Percentiles rank a stretch among this genome's conserved stretches.
Conservation (phyloP, 2,329 filamentous ascomycete genomes). For the Aspergillus hiratsukae region DNA sequence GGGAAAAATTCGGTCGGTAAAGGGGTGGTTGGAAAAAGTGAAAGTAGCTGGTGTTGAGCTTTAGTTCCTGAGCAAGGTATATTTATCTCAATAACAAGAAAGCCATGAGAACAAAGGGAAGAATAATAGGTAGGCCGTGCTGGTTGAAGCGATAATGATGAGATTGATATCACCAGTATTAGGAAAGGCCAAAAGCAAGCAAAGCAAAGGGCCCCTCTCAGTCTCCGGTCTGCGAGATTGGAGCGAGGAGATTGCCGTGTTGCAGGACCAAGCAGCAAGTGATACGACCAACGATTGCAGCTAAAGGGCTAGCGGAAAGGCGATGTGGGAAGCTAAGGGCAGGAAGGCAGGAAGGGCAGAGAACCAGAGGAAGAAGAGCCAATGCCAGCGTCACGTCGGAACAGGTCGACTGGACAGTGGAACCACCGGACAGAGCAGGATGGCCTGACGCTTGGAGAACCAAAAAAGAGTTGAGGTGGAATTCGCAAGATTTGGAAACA, state of each 20-base stretch:
- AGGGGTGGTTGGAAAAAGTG: background rate
- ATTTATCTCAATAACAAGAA: background rate
- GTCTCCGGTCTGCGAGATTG: slow-evolving; percentile 13
- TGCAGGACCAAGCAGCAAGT: slow-evolving; percentile 16
- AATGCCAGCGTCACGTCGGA: slow-evolving; percentile 27
- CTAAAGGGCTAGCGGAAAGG: slow-evolving; percentile 11
- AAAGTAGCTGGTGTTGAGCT: background rate
- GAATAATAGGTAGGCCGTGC: slow-evolving; percentile 11
- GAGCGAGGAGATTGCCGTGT: slow-evolving; percentile 17
- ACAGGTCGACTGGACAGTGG: slow-evolving; percentile 20
- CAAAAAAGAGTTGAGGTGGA: background rate
- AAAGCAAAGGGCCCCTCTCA: slow-evolving; percentile 12
- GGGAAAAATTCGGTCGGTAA: background rate
- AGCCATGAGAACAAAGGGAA: slow-evolving; percentile 8
- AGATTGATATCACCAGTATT: slow-evolving; percentile 14
- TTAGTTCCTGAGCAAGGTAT: background rate
- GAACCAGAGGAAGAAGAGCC: slow-evolving; percentile 19
- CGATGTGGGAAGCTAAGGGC: slow-evolving; percentile 13
- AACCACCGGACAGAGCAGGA: slow-evolving; percentile 19
- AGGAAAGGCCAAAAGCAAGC: slow-evolving; percentile 1
- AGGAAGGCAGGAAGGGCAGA: slow-evolving; percentile 15
- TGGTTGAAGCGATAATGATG: slow-evolving; percentile 9
- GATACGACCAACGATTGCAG: slow-evolving; percentile 12
- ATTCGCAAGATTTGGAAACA: slow-evolving; percentile 2
- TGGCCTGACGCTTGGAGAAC: slow-evolving; percentile 25